Evolutionary conservation across 169 alveolate species (phyloP).

Genomic region (Eimeria praecox): DNA sequence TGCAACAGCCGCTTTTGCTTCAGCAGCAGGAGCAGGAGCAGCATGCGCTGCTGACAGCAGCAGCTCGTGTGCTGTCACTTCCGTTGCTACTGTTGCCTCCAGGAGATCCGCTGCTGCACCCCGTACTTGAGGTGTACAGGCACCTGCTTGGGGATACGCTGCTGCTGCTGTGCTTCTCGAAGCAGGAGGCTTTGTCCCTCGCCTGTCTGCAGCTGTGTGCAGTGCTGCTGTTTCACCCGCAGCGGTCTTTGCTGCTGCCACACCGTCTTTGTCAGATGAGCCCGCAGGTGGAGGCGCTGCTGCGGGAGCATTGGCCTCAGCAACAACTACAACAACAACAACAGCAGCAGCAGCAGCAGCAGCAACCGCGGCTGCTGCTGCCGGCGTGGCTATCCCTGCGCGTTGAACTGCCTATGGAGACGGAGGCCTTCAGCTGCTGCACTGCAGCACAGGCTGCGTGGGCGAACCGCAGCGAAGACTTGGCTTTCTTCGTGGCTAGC

Average conservation of each 20-base stretch:
- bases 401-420: constrained; percentile 45
- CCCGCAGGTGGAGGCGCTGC: constrained; percentile 42
- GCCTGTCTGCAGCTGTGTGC: constrained; percentile 48
- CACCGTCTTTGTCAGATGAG: constrained; percentile 41
- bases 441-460: constrained; percentile 74
- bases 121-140: constrained; percentile 37
- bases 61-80: constrained; percentile 52
- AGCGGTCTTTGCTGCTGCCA: constrained; percentile 69
- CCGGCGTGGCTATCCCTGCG: constrained; percentile 66
- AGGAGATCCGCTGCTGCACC: constrained; percentile 36
- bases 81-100: constrained; percentile 71
- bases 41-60: constrained; percentile 9
- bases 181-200: neutral
- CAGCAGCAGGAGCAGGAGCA: constrained; percentile 49
- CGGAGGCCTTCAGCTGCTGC: neutral
- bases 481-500: constrained; percentile 51
- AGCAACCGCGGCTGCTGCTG: constrained; percentile 44
- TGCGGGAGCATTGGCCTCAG: constrained; percentile 19
- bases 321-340: neutral
- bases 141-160: constrained; percentile 56
- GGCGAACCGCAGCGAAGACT: constrained; percentile 72
- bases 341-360: constrained; percentile 46
- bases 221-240: constrained; percentile 65
- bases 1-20: neutral
- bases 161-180: constrained; percentile 35